Percentiles rank a stretch among this genome's conserved stretches.
These are phyloP conservation scores for Coniochaeta ligniaria DNA, from an alignment of 2,329 filamentous ascomycete genomes.

Conservation along the genomic window DNA sequence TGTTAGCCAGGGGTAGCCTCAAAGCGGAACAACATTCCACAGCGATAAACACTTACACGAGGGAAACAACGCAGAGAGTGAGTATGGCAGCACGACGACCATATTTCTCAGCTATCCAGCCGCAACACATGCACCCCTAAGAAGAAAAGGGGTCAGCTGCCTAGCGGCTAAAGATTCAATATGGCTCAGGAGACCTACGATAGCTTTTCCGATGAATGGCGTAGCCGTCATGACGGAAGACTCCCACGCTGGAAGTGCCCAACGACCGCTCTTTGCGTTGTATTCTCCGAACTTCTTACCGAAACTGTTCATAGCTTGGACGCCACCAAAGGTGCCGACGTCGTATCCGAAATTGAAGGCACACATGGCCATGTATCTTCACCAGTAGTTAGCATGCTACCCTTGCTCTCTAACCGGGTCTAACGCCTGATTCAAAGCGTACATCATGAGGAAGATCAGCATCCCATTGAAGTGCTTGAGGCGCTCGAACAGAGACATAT, in stretches of 20 bases:
- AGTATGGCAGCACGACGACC: constrained; percentile 18
- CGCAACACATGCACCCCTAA: constrained; percentile 7
- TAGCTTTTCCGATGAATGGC: constrained; percentile 3
- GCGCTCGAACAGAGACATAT: too few relatives aligned
- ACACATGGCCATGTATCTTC: constrained; percentile 2
- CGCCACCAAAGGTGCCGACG: constrained; percentile 3
- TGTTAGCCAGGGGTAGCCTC: too few relatives aligned
- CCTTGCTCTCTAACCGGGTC: too few relatives aligned
- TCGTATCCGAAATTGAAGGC: constrained; percentile 6
- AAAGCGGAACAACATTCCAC: too few relatives aligned
- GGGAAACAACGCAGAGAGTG: constrained; percentile 10
- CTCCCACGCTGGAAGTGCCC: constrained; percentile 3
- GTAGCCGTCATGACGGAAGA: constrained; percentile 4
- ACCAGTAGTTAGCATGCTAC: too few relatives aligned
- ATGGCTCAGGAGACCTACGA: not conserved
- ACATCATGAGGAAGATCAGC: too few relatives aligned
- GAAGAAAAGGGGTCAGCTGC: not conserved
- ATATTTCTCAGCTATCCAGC: constrained; percentile 17
- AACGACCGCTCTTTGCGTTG: not conserved
- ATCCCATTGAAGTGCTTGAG: too few relatives aligned
- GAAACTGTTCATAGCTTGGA: constrained; percentile 6
- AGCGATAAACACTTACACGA: constrained; percentile 8
- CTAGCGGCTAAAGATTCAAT: too few relatives aligned
- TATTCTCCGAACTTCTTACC: constrained; percentile 5
- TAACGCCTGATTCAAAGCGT: too few relatives aligned